Percentiles rank a stretch among this genome's conserved stretches.
These are phyloP conservation scores for Talaromyces amestolkiae DNA, from an alignment of 2,329 filamentous ascomycete genomes.

Conservation along the genomic window DNA sequence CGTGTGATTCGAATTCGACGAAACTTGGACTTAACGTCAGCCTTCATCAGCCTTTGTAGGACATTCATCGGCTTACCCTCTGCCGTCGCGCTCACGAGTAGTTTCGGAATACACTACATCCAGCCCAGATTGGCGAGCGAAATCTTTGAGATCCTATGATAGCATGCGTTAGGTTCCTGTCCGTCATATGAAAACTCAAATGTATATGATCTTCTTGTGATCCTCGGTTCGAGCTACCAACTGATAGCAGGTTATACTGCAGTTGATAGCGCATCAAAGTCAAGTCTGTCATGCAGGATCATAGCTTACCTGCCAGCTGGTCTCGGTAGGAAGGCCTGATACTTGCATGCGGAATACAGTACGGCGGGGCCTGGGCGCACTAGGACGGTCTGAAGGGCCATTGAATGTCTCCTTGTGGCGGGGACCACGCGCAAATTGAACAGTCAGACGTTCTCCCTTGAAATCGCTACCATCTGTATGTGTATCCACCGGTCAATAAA, in stretches of 20 bases:
- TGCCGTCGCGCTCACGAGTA: slow-evolving; percentile 83
- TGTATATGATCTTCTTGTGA: neutral
- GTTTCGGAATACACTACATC: slow-evolving; percentile 99
- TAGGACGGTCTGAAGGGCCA: slow-evolving; percentile 61
- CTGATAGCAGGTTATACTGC: neutral
- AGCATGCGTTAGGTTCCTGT: slow-evolving; percentile 55
- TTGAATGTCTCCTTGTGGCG: slow-evolving; percentile 65
- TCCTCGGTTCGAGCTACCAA: neutral
- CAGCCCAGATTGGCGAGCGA: slow-evolving; percentile 91
- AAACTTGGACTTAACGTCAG: slow-evolving; percentile 60
- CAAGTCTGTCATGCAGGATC: neutral
- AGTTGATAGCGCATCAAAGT: neutral
- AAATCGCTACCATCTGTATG: slow-evolving; percentile 87
- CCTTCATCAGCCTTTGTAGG: slow-evolving; percentile 23
- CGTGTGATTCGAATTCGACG: slow-evolving; percentile 93
- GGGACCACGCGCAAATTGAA: slow-evolving; percentile 94
- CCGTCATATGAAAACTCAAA: neutral
- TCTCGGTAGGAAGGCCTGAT: slow-evolving; percentile 87
- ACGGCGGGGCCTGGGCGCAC: slow-evolving; percentile 77
- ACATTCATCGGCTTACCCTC: slow-evolving; percentile 65
- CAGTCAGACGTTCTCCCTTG: slow-evolving; percentile 94
- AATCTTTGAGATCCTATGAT: slow-evolving; percentile 98
- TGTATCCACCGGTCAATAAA: slow-evolving; percentile 9
- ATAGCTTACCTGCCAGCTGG: slow-evolving; percentile 99
- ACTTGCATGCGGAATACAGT: slow-evolving; percentile 97